These are phyloP conservation scores for Salix exigua DNA, from an alignment of 345 rosid genomes.

Conservation along the genomic window DNA sequence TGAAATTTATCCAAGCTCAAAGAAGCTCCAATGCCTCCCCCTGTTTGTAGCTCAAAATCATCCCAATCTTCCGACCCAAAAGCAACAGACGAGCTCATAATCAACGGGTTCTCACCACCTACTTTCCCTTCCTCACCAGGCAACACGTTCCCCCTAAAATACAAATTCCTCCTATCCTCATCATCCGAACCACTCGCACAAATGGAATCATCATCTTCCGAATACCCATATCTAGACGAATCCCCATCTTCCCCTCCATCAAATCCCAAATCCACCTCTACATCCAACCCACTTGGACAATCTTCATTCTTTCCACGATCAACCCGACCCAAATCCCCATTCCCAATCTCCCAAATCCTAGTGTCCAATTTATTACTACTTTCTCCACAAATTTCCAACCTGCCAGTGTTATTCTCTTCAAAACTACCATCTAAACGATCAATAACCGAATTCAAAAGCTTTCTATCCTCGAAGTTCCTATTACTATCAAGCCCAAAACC, in stretches of 20 bases:
- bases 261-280: slow-evolving; percentile 14
- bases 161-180: slow-evolving; percentile 30
- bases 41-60: slow-evolving; percentile 72
- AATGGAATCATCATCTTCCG: slow-evolving; percentile 63
- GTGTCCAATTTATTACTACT: background rate
- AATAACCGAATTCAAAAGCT: slow-evolving; percentile 27
- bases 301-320: slow-evolving; percentile 16
- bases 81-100: slow-evolving; percentile 70
- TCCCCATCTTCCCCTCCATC: slow-evolving; percentile 29
- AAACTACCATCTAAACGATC: slow-evolving; percentile 16
- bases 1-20: slow-evolving; percentile 30
- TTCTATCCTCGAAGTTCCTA: slow-evolving; percentile 17
- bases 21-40: slow-evolving; percentile 31
- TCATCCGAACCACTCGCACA: slow-evolving; percentile 49
- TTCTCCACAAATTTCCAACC: slow-evolving; percentile 2
- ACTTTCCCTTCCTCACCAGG: slow-evolving; percentile 20
- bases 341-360: slow-evolving; percentile 17
- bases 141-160: slow-evolving; percentile 23
- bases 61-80: slow-evolving; percentile 89
- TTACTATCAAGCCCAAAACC: slow-evolving; percentile 14
- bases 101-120: slow-evolving; percentile 52
- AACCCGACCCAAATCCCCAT: slow-evolving; percentile 20
- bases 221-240: slow-evolving; percentile 40
- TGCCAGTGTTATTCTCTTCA: slow-evolving; percentile 6
- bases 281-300: slow-evolving; percentile 22